Conservation (phyloP, 1,284 basidiomycete genomes). For the Coniferiporia sulphurascens region DNA sequence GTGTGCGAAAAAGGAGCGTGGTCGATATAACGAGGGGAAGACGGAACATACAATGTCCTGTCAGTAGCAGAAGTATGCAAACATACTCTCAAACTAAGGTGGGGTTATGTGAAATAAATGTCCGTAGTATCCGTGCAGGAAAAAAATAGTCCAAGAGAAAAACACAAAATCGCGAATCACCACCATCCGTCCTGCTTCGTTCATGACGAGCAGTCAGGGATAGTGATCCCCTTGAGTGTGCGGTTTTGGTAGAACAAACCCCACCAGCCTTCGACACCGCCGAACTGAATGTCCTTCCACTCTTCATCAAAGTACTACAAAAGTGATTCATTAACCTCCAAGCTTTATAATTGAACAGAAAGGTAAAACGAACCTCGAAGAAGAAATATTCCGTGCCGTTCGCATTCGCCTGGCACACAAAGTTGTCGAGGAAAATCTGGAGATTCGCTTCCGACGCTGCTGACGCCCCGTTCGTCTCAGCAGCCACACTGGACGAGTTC, state of each 20-base stretch:
- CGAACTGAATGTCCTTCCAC: conserved; percentile 76
- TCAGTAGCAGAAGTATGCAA: neutral
- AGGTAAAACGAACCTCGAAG: conserved; percentile 59
- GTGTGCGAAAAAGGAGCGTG: neutral
- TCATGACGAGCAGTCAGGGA: conserved; percentile 39
- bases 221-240: conserved; percentile 49
- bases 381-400: conserved; percentile 85
- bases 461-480: conserved; percentile 60
- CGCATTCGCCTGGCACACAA: conserved; percentile 82
- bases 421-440: conserved; percentile 75
- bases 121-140: neutral
- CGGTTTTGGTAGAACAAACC: conserved; percentile 59
- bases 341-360: conserved; percentile 11
- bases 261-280: conserved; percentile 83
- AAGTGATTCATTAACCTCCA: conserved; percentile 24
- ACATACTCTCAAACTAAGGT: neutral
- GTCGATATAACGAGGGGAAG: neutral
- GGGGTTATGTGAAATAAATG: too few relatives aligned
- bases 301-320: conserved; percentile 68
- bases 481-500: conserved; percentile 53
- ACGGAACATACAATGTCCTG: neutral
- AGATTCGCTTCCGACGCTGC: conserved; percentile 65
- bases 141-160: neutral
- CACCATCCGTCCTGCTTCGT: neutral
- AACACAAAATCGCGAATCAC: neutral